Conservation (phyloP, 305 asterid species). For the Withania somnifera region DNA sequence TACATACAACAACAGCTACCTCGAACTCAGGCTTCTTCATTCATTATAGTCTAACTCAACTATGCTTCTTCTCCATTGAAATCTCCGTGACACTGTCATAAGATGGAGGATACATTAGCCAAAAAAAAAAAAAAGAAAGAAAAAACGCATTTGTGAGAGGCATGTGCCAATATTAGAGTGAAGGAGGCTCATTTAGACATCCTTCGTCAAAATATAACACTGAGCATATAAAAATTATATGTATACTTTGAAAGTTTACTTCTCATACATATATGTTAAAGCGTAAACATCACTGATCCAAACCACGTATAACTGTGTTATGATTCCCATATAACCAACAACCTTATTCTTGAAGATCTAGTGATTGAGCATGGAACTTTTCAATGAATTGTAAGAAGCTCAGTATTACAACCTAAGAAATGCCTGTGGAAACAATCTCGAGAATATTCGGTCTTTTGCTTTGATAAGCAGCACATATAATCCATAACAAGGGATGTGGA, state of each 20-base stretch:
- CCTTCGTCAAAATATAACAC: not conserved
- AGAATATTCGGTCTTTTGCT: constrained; percentile 35
- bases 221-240: not conserved
- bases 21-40: not conserved
- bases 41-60: constrained; percentile 2
- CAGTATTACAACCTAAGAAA: constrained; percentile 39
- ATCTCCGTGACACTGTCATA: constrained; percentile 19
- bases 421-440: constrained; percentile 36
- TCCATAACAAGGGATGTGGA: constrained; percentile 73
- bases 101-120: not conserved
- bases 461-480: constrained; percentile 41
- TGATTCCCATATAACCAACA: not conserved
- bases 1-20: not conserved
- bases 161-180: not conserved
- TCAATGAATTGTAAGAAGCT: not conserved
- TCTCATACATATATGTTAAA: not conserved
- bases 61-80: constrained; percentile 29
- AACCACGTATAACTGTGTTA: not conserved
- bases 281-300: not conserved
- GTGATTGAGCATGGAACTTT: not conserved
- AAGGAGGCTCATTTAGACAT: not conserved
- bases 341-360: not conserved
- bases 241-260: not conserved
- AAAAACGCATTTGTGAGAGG: not conserved
- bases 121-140: not conserved